A percentile compares a stretch with the other conserved stretches of the same genome.
Conservation (phyloP, 2,329 filamentous ascomycete genomes). For the Fusarium subtropicale region DNA sequence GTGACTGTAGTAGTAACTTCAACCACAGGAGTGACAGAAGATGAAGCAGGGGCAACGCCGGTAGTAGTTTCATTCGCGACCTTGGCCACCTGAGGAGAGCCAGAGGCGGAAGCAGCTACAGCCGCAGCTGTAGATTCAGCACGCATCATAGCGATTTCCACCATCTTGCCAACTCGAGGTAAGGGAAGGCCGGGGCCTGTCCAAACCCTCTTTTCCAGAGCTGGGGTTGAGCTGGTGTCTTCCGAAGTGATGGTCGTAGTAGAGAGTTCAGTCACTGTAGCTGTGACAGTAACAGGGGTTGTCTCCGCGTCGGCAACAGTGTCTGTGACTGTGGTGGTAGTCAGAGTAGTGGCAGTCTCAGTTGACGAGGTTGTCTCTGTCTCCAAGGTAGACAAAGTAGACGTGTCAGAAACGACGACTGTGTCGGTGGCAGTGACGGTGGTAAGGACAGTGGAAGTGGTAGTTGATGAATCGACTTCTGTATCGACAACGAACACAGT, state of each 20-base stretch:
- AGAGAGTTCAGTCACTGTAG: background rate
- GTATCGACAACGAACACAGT: background rate
- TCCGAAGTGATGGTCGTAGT: background rate
- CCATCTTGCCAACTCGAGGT: too few species aligned
- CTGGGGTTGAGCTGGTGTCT: background rate
- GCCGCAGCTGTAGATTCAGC: background rate
- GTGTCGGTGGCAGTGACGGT: background rate
- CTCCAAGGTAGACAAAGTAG: background rate
- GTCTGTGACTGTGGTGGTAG: background rate
- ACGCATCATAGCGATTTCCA: too few species aligned
- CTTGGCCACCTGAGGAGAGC: background rate
- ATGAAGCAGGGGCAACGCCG: background rate
- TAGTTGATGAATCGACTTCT: background rate
- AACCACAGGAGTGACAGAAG: background rate
- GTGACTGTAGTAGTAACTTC: background rate
- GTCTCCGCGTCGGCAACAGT: background rate
- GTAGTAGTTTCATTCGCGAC: background rate
- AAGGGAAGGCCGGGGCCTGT: too few species aligned
- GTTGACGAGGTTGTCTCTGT: background rate
- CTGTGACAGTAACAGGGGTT: background rate
- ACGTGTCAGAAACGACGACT: background rate
- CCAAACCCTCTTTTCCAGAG: background rate
- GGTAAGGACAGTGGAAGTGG: conserved; percentile 1
- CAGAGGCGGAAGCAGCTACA: background rate
- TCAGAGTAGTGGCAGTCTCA: background rate